A percentile compares a stretch with the other conserved stretches of the same genome.
phyloP scores from a whole-genome alignment of 176 grass and related monocot genomes.

The Echinochloa phyllopogon region DNA sequence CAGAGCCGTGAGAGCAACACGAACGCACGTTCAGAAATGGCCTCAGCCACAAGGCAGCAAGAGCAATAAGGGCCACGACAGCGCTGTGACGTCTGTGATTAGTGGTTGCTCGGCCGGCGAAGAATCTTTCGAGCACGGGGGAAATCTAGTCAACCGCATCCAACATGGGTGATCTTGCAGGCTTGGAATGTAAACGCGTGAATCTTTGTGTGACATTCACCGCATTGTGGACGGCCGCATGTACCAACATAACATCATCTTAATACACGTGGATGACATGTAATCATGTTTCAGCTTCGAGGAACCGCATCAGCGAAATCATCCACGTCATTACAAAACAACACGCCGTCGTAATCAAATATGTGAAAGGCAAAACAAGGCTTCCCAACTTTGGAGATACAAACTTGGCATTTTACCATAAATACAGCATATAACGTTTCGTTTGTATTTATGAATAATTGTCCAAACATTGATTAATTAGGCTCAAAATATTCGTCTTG shows the following conservation, averaged over 20 bases:
- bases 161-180: slow-evolving; percentile 7
- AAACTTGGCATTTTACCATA: too few relatives aligned
- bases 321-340: not conserved
- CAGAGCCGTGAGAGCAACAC: not conserved
- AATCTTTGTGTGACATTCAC: slow-evolving; percentile 29
- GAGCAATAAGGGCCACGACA: too few relatives aligned
- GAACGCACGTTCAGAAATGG: not conserved
- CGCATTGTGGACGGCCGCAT: not conserved
- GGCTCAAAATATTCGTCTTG: too few relatives aligned
- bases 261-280: slow-evolving; percentile 17
- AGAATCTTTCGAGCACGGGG: not conserved
- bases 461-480: too few relatives aligned
- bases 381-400: too few relatives aligned
- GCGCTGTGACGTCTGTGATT: too few relatives aligned
- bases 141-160: not conserved
- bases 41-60: not conserved
- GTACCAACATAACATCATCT: not conserved
- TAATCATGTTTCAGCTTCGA: not conserved
- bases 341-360: not conserved
- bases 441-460: too few relatives aligned
- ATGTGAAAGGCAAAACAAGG: not conserved
- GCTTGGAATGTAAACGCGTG: not conserved
- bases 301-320: not conserved
- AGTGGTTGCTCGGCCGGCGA: not conserved
- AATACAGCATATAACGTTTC: too few relatives aligned